Evolutionary conservation across 192 early-diverging fungal genomes (phyloP), one percentile per base, ranked within the genome.

Genomic region (Umbelopsis isabellina): DNA sequence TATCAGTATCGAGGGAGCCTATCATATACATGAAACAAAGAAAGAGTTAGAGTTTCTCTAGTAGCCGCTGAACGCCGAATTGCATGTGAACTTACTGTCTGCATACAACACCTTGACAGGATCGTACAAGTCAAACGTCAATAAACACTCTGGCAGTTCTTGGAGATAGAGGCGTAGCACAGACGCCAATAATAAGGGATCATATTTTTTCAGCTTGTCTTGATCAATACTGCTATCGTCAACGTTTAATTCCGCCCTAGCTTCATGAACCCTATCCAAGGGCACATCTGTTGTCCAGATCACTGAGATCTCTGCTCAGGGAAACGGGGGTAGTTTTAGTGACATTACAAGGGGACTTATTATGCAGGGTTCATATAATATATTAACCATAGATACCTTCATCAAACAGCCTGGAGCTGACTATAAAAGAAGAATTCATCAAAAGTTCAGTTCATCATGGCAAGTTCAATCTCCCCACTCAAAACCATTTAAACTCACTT

Each of bases 111-210:
- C 76, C 68, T 89, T 88, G 53, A 88, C 79, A 3, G 90, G 83
- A 8, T 90, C 91, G 48, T 93, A 91, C 30, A 91, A 82, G 69
- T 91, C 89, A 70, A 86, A 87, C 3, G 91, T 90, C 16, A 89
- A 79, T 33, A 93, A 58, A 21, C 88, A 90, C 67, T 84, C 85
- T 16, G 91, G 91, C 3, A 93, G 77, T 72, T 93, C 91, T 72
- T 90, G 74, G 20, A 93, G 79, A 69, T 91, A 93, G 16, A 93
- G 74, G 12, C 88, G 84, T 46, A 93, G 71, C 4, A 87, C 75
- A 18, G 85, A 88, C 25, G 87, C 84, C 8, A 91, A 74, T 20
- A 88, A 74, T 6, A 85, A 73, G 16, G 88, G 72, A 74, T 91
- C 89, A 69, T 85, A 88, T 20, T 72, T 58, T 41, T 85, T 81